These are phyloP conservation scores for Stagonosporopsis tanaceti DNA, from an alignment of 2,329 filamentous ascomycete species.

Conservation along the genomic window DNA sequence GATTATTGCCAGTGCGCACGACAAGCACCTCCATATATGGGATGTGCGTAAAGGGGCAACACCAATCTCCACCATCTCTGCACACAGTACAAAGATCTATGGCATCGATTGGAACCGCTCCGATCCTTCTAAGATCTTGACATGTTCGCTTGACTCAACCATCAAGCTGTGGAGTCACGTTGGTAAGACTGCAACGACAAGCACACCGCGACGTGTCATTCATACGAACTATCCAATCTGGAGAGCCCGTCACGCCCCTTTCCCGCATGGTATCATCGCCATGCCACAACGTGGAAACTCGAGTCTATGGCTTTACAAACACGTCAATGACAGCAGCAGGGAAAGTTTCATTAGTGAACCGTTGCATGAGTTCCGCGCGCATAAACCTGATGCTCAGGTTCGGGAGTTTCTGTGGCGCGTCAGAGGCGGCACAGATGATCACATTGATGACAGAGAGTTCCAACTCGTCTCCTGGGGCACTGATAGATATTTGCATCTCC, in stretches of 20 bases:
- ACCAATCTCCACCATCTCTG: constrained; percentile 83
- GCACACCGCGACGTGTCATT: constrained; percentile 66
- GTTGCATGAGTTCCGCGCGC: constrained; percentile 60
- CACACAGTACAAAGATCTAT: constrained; percentile 92
- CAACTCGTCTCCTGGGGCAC: constrained; percentile 93
- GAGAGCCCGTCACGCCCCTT: constrained; percentile 90
- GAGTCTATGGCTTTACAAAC: constrained; percentile 84
- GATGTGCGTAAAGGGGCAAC: constrained; percentile 81
- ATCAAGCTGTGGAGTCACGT: constrained; percentile 93
- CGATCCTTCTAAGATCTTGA: constrained; percentile 74
- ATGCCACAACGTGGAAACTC: constrained; percentile 93
- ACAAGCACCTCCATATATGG: constrained; percentile 88
- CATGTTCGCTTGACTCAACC: constrained; percentile 88
- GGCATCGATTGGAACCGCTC: constrained; percentile 93
- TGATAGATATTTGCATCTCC: constrained; percentile 81
- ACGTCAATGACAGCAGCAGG: constrained; percentile 55
- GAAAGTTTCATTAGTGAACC: constrained; percentile 41
- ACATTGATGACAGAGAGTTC: constrained; percentile 85
- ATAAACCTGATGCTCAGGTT: constrained; percentile 66
- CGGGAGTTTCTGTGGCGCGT: constrained; percentile 93
- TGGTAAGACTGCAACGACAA: constrained; percentile 59
- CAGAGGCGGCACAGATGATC: constrained; percentile 70
- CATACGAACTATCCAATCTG: constrained; percentile 86
- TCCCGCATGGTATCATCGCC: constrained; percentile 82
- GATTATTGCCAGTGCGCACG: constrained; percentile 88